Base-by-base conservation (phyloP, 352 stramenopile species). In the Phytophthora sansomeana region DNA sequence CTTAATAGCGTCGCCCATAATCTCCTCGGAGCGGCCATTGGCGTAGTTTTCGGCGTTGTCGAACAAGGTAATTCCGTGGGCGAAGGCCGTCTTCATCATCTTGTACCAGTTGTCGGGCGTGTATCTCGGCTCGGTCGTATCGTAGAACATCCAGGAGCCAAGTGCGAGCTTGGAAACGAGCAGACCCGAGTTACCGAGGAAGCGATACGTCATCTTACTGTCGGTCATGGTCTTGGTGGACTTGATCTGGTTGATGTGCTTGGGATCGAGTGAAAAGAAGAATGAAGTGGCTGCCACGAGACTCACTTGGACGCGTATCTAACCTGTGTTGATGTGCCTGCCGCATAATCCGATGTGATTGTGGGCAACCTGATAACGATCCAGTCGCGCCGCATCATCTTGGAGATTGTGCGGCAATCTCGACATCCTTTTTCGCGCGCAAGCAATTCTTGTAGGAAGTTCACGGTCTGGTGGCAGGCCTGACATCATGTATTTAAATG, bases 1-100 rank as follows among this genome's bases (percentile, higher is more conserved):
- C 42, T 78, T 72, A 36, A 90, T 74, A 7, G 81, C n/a, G n/a
- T n/a, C n/a, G n/a, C n/a, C 78, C 46, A 86, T 72, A 26, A 59
- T 62, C 16, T 68, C 59, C 47, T 78, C 70, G n/a, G n/a, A n/a
- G n/a, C n/a, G n/a, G n/a, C n/a, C n/a, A n/a, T 58, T 58, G 29
- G 35, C 53, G 52, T 63, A 69, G 28, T 49, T 30, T 17, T 69
- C 61, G 7, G 61, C 61, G 16, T 58, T 69, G 29, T 63, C 53
- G 21, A 36, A 69, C 28, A 69, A 63, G 53, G 58, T 69, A 52
- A 69, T 36, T 1, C 52, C 61, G 36, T 51, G 24, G 16, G 63
- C 9, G 61, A 58, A 69, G 7, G 43, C 61, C 29, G 53, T 69
- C 44, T 63, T 28, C 51, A 68, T 58, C 52, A 63, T 69, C 44